Conservation (phyloP, 2,329 filamentous ascomycete genomes). For the Tolypocladium capitatum region DNA sequence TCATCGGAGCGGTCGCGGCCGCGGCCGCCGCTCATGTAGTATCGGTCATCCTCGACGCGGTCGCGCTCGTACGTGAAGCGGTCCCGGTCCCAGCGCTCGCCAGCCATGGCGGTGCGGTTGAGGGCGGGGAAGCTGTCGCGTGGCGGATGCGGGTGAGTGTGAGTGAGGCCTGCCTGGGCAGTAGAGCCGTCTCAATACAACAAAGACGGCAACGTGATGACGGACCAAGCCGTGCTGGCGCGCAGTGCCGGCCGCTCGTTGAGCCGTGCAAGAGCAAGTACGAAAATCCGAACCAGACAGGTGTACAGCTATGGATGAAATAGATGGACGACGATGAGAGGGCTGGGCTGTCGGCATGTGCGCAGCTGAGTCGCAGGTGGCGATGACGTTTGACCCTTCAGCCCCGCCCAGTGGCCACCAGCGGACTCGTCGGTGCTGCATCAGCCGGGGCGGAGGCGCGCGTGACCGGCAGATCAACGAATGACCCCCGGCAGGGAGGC, state of each 20-base stretch:
- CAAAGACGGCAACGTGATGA: neutral
- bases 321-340: neutral
- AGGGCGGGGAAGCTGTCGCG: neutral
- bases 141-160: neutral
- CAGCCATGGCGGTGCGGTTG: conserved; percentile 10
- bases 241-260: neutral
- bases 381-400: conserved; percentile 5
- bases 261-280: neutral
- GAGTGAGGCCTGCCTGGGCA: too few species aligned
- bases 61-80: conserved; percentile 29
- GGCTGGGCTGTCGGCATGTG: neutral
- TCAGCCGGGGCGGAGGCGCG: neutral
- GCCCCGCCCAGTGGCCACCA: too few species aligned
- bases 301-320: neutral
- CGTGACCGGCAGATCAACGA: neutral
- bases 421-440: too few species aligned
- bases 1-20: conserved; percentile 36
- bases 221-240: neutral
- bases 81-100: conserved; percentile 40
- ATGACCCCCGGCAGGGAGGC: neutral
- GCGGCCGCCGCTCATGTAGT: conserved; percentile 22
- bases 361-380: neutral
- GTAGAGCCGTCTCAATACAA: neutral
- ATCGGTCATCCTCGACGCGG: conserved; percentile 37
- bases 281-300: neutral